phyloP scores from a whole-genome alignment of 371 early-diverging fungal genomes.

The Coemansia sp. region DNA sequence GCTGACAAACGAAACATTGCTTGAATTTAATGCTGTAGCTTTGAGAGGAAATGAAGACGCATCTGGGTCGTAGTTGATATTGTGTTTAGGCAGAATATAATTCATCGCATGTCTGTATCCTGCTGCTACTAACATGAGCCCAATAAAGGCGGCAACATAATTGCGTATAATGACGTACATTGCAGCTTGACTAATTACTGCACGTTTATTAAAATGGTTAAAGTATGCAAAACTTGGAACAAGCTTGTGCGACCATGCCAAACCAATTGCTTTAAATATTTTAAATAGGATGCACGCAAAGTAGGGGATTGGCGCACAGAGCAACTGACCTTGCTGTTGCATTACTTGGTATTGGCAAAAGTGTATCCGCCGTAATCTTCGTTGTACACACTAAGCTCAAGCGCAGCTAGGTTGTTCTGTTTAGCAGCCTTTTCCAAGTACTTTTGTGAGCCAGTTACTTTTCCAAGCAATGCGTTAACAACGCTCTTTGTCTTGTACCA shows the following conservation, averaged over 20 bases:
- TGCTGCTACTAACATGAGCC: background rate
- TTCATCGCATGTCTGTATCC: background rate
- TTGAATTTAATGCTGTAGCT: slow-evolving; percentile 52
- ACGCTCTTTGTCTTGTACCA: slow-evolving; percentile 43
- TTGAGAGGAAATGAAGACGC: slow-evolving; percentile 45
- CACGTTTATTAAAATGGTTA: slow-evolving; percentile 10
- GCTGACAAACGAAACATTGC: slow-evolving; percentile 55
- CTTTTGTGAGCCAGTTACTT: slow-evolving; percentile 28
- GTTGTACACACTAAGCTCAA: slow-evolving; percentile 34
- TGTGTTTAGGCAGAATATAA: background rate
- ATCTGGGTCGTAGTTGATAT: slow-evolving; percentile 24
- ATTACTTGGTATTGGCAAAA: slow-evolving; percentile 26
- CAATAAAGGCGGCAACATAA: background rate
- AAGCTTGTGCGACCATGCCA: slow-evolving; percentile 16
- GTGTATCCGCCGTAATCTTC: slow-evolving; percentile 33
- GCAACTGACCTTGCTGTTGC: background rate
- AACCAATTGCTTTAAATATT: slow-evolving; percentile 6
- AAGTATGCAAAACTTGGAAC: background rate
- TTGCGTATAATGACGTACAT: slow-evolving; percentile 13
- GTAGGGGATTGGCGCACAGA: background rate
- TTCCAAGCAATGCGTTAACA: slow-evolving; percentile 20
- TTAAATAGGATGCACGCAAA: background rate
- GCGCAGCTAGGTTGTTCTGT: slow-evolving; percentile 35
- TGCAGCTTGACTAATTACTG: slow-evolving; percentile 30
- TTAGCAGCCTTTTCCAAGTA: slow-evolving; percentile 21